A percentile compares a stretch with the other conserved stretches of the same genome.
Conservation (phyloP, 2,329 filamentous ascomycete genomes). For the Thelonectria blattea region DNA sequence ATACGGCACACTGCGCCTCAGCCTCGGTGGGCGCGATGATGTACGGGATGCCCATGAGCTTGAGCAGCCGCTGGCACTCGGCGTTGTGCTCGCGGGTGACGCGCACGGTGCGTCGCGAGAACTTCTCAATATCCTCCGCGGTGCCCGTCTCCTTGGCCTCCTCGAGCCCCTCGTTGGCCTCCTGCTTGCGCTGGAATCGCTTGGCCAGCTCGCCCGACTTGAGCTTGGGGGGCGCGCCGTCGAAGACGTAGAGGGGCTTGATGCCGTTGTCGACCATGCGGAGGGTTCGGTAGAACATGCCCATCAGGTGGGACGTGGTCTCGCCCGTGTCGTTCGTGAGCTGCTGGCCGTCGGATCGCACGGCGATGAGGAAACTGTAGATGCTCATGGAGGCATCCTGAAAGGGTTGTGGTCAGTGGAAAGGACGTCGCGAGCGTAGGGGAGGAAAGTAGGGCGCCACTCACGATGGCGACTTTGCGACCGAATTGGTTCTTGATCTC, state of each 20-base stretch:
- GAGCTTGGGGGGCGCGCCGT: slow-evolving; percentile 94
- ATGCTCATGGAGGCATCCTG: slow-evolving; percentile 87
- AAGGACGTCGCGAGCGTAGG: not conserved
- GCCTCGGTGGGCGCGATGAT: slow-evolving; percentile 96
- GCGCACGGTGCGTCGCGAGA: slow-evolving; percentile 88
- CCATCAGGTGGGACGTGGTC: slow-evolving; percentile 98
- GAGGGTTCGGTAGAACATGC: slow-evolving; percentile 98
- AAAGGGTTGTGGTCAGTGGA: slow-evolving; percentile 10
- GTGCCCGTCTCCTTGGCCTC: slow-evolving; percentile 98
- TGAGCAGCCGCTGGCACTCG: slow-evolving; percentile 89
- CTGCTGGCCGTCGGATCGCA: slow-evolving; percentile 95
- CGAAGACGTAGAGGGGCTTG: slow-evolving; percentile 97
- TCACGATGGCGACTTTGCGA: slow-evolving; percentile 94
- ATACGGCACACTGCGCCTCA: slow-evolving; percentile 91
- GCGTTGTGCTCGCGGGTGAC: slow-evolving; percentile 97
- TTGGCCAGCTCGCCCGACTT: slow-evolving; percentile 97
- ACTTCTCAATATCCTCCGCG: slow-evolving; percentile 97
- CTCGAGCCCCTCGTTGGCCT: slow-evolving; percentile 87
- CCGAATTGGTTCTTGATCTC: slow-evolving; percentile 99
- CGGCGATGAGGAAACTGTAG: slow-evolving; percentile 97
- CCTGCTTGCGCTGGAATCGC: slow-evolving; percentile 92
- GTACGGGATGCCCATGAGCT: slow-evolving; percentile 95
- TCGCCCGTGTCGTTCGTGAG: slow-evolving; percentile 94
- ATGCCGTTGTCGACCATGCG: slow-evolving; percentile 99
- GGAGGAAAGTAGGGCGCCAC: slow-evolving; percentile 45